phyloP scores from a whole-genome alignment of 164 flowering plant genomes.

The Aristolochia contorta region DNA sequence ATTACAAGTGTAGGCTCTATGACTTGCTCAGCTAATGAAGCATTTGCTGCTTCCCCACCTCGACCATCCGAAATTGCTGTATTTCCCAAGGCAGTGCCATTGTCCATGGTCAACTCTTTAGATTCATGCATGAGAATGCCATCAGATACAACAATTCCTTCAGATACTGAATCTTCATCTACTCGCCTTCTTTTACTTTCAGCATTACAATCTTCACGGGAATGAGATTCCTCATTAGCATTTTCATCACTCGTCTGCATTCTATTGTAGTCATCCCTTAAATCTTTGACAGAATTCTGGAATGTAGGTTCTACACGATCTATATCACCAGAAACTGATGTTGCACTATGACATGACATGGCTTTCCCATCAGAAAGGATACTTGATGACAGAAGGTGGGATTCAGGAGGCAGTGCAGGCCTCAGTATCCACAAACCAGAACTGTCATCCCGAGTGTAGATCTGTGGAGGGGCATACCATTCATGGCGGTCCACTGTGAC shows the following conservation, averaged over 20 bases:
- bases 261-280: conserved; percentile 32
- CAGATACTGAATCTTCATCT: conserved; percentile 43
- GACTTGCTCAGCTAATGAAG: conserved; percentile 75
- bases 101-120: conserved; percentile 38
- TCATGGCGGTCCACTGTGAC: conserved; percentile 93
- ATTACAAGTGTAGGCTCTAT: conserved; percentile 93
- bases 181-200: conserved; percentile 47
- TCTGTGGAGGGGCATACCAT: conserved; percentile 89
- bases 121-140: conserved; percentile 28
- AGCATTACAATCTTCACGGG: conserved; percentile 32
- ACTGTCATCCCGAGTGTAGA: conserved; percentile 77
- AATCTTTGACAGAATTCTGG: conserved; percentile 27
- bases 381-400: conserved; percentile 22
- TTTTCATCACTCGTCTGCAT: conserved; percentile 50
- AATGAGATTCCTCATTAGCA: conserved; percentile 27
- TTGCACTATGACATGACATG: conserved; percentile 11
- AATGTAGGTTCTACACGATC: conserved; percentile 25
- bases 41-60: conserved; percentile 48
- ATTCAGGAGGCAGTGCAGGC: conserved; percentile 43
- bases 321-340: conserved; percentile 17
- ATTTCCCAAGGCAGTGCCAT: conserved; percentile 23
- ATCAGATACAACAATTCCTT: conserved; percentile 38
- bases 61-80: conserved; percentile 30
- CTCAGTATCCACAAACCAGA: conserved; percentile 73
- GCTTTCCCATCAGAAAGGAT: conserved; percentile 14